A percentile compares a stretch with the other conserved stretches of the same genome.
Evolutionary conservation across 257 asterid genomes (phyloP).

Genomic region (Lavandula angustifolia): DNA sequence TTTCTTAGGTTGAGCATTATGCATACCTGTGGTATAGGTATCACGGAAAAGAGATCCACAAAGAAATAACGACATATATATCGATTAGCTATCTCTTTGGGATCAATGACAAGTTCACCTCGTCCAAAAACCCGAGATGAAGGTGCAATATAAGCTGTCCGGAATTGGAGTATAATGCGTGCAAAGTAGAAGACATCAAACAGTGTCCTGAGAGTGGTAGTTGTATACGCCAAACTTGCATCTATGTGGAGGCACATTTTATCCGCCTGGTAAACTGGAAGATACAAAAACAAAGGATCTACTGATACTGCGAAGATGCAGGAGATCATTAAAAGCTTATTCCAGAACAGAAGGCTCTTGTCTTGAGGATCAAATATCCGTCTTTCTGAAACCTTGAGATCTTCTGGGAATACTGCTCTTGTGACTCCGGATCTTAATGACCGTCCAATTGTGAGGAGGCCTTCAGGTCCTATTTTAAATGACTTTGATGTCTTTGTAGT

Average conservation of each 20-base stretch:
- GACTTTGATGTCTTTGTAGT: slow-evolving; percentile 54
- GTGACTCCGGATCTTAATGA: slow-evolving; percentile 78
- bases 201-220: slow-evolving; percentile 65
- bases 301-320: slow-evolving; percentile 83
- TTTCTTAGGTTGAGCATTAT: slow-evolving; percentile 19
- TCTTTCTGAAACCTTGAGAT: slow-evolving; percentile 67
- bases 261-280: slow-evolving; percentile 69
- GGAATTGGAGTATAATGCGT: slow-evolving; percentile 83
- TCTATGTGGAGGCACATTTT: slow-evolving; percentile 84
- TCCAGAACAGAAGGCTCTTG: slow-evolving; percentile 86
- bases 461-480: slow-evolving; percentile 72
- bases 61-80: slow-evolving; percentile 75
- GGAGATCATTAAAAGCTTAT: slow-evolving; percentile 71
- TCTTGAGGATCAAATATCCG: slow-evolving; percentile 94
- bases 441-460: slow-evolving; percentile 76
- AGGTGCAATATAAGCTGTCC: slow-evolving; percentile 97
- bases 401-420: slow-evolving; percentile 90
- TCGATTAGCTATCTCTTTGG: slow-evolving; percentile 72
- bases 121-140: slow-evolving; percentile 99
- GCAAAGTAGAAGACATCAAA: slow-evolving; percentile 66
- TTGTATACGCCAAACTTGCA: slow-evolving; percentile 65
- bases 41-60: slow-evolving; percentile 81
- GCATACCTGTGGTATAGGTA: slow-evolving; percentile 95
- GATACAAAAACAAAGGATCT: slow-evolving; percentile 89
- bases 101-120: slow-evolving; percentile 97